Percentiles rank a stretch among this genome's conserved stretches.
Evolutionary conservation across 352 stramenopile genomes (phyloP).

Genomic region (Pythium phragmiticola): DNA sequence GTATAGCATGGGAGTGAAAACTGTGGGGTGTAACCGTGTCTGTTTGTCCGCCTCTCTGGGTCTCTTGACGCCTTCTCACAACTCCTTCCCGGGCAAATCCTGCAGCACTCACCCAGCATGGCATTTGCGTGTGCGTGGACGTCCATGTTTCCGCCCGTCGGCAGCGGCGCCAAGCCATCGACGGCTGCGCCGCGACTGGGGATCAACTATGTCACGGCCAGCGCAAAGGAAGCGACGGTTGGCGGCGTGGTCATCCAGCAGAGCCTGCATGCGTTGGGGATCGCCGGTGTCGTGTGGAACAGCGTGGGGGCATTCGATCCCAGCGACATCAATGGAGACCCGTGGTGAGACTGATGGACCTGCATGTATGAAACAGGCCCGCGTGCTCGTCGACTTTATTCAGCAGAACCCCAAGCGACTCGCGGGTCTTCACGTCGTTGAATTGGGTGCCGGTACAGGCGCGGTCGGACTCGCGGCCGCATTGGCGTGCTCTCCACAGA

Average conservation of each 20-base stretch:
- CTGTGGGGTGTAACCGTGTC: not conserved
- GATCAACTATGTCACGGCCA: constrained; percentile 60
- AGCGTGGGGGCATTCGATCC: constrained; percentile 35
- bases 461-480: constrained; percentile 49
- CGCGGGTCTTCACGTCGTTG: constrained; percentile 36
- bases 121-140: constrained; percentile 35
- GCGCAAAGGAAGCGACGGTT: constrained; percentile 29
- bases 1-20: constrained; percentile 1
- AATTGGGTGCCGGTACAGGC: constrained; percentile 57
- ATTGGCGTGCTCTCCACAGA: constrained; percentile 20
- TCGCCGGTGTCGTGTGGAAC: constrained; percentile 76
- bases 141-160: constrained; percentile 30
- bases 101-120: constrained; percentile 6
- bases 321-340: no score
- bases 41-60: not conserved
- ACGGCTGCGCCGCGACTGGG: constrained; percentile 35
- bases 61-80: not conserved
- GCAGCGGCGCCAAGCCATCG: not conserved
- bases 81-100: no score
- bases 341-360: not conserved
- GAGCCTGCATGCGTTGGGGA: constrained; percentile 43
- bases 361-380: constrained; percentile 32
- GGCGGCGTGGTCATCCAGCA: constrained; percentile 40
- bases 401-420: constrained; percentile 32
- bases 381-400: constrained; percentile 45